phyloP scores from a whole-genome alignment of 169 alveolate genomes.

The Plasmodium chabaudi region DNA sequence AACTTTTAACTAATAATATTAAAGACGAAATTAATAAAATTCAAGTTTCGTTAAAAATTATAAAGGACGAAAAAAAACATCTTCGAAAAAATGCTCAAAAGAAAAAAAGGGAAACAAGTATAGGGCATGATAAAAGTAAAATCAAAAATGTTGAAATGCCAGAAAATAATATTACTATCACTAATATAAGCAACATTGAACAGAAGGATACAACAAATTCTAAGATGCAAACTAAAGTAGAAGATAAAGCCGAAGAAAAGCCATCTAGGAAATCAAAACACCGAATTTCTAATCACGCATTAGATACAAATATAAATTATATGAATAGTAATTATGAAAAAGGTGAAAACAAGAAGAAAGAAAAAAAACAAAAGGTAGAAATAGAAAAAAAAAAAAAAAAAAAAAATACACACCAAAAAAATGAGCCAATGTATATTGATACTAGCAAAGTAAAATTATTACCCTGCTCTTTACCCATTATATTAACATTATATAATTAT shows the following conservation, averaged over 20 bases:
- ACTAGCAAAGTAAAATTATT: conserved; percentile 50
- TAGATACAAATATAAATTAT: neutral
- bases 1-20: conserved; percentile 34
- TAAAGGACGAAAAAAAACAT: neutral
- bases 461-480: conserved; percentile 61
- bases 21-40: conserved; percentile 73
- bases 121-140: neutral
- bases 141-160: neutral
- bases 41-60: conserved; percentile 33
- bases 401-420: neutral
- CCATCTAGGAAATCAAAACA: neutral
- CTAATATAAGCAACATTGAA: neutral
- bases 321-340: neutral
- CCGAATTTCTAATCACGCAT: neutral
- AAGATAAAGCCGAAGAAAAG: neutral
- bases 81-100: neutral
- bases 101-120: neutral
- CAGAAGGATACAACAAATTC: neutral
- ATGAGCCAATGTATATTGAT: conserved; percentile 21
- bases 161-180: neutral
- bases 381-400: neutral
- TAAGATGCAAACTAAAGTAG: neutral
- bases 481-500: conserved; percentile 43
- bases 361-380: too few relatives aligned
- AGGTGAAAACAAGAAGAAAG: too few relatives aligned